Percentiles rank a stretch among this genome's conserved stretches.
These are phyloP conservation scores for Talaromyces atroroseus DNA, from an alignment of 2,329 filamentous ascomycete genomes.

Conservation along the genomic window DNA sequence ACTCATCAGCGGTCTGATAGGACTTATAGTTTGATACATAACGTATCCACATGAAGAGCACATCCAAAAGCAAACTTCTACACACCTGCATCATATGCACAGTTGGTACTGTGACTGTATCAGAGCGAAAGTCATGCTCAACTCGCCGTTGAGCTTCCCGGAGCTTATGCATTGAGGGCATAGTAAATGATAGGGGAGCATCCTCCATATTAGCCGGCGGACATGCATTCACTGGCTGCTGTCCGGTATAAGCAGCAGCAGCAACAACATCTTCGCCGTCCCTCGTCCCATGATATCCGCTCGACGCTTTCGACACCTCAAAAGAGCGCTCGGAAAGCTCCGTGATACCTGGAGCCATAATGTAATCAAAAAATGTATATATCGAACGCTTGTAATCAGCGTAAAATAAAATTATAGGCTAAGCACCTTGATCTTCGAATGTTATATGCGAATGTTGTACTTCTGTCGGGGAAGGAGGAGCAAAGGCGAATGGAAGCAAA, in stretches of 20 bases:
- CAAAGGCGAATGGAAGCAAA: conserved; percentile 13
- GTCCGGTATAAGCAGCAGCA: neutral
- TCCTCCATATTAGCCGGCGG: neutral
- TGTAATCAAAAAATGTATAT: neutral
- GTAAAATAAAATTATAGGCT: neutral
- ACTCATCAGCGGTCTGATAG: neutral
- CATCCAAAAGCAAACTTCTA: neutral
- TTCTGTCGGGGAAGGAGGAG: conserved; percentile 9
- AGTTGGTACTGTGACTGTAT: conserved; percentile 25
- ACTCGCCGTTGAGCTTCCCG: conserved; percentile 13
- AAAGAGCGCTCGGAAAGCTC: neutral
- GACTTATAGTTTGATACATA: neutral
- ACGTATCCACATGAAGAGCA: neutral
- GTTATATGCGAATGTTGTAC: conserved; percentile 5
- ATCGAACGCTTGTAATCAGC: neutral
- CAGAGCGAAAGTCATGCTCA: conserved; percentile 23
- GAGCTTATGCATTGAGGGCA: conserved; percentile 13
- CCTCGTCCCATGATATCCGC: neutral
- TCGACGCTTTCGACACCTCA: neutral
- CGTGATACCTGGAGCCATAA: conserved; percentile 13
- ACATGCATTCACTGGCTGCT: neutral
- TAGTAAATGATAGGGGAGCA: conserved; percentile 1
- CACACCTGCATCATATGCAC: conserved; percentile 24
- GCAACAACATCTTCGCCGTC: neutral
- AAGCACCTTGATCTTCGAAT: conserved; percentile 1